These are phyloP conservation scores for Xylariaceae sp. DNA, from an alignment of 2,329 filamentous ascomycete genomes.

Conservation along the genomic window DNA sequence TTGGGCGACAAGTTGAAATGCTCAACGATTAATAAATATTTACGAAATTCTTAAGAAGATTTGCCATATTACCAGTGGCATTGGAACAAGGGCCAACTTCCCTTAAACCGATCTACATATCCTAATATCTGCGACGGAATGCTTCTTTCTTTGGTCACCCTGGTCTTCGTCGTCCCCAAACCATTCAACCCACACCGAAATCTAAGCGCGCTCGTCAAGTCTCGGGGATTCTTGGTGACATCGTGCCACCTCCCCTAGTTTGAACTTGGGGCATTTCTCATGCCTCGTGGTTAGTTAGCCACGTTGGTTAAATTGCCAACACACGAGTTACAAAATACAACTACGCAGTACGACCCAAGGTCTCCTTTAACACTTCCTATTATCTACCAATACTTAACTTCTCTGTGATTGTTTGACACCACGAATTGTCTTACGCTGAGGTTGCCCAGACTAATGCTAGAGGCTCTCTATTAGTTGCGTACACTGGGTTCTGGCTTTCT, in stretches of 20 bases:
- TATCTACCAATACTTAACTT: not conserved
- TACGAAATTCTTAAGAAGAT: not conserved
- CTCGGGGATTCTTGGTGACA: not conserved
- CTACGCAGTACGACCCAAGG: not conserved
- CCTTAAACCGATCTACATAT: too few species aligned
- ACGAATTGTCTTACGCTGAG: not conserved
- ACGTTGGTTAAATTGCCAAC: not conserved
- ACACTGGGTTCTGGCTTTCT: not conserved
- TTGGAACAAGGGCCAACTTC: too few species aligned
- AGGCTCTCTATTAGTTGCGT: not conserved
- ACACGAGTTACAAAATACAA: not conserved
- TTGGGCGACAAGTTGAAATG: not conserved
- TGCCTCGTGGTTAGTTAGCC: not conserved
- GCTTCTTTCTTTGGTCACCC: not conserved
- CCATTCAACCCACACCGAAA: not conserved
- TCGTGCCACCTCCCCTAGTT: not conserved
- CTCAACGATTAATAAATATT: not conserved
- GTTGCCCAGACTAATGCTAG: not conserved
- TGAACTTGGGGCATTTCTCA: not conserved
- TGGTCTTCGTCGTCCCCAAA: not conserved
- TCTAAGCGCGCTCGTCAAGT: not conserved
- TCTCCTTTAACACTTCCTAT: not conserved
- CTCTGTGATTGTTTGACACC: not conserved
- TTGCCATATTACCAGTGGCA: not conserved
- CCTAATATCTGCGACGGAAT: too few species aligned